A percentile compares a stretch with the other conserved stretches of the same genome.
phyloP scores from a whole-genome alignment of 2,329 filamentous ascomycete species.

The Exophiala mesophila region DNA sequence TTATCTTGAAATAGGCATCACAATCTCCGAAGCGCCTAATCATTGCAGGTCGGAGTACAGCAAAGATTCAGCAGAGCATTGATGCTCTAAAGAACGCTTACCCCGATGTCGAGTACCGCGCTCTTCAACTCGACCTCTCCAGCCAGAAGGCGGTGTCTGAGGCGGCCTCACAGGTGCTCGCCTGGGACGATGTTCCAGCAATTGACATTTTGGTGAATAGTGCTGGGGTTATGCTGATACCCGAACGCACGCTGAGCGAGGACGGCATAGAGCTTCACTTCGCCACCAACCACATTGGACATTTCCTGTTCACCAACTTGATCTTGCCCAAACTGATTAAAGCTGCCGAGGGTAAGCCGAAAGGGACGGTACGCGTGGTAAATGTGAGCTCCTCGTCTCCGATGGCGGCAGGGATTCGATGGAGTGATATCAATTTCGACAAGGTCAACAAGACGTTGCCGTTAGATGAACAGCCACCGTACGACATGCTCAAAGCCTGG shows the following conservation, averaged over 20 bases:
- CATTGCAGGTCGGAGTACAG: constrained; percentile 35
- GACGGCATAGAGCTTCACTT: constrained; percentile 39
- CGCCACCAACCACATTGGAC: constrained; percentile 35
- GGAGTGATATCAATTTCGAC: constrained; percentile 33
- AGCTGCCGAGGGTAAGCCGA: constrained; percentile 18
- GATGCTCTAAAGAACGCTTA: constrained; percentile 20
- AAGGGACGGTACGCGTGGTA: constrained; percentile 22
- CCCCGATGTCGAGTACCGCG: constrained; percentile 26
- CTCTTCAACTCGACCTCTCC: constrained; percentile 33
- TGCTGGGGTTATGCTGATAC: constrained; percentile 36
- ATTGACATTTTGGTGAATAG: constrained; percentile 43
- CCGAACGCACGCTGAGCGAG: constrained; percentile 20
- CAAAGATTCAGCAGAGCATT: constrained; percentile 32
- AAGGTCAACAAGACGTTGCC: constrained; percentile 19
- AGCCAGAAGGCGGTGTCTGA: constrained; percentile 30
- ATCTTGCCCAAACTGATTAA: constrained; percentile 33
- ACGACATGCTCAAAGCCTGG: constrained; percentile 1
- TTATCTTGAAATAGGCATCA: constrained; percentile 17
- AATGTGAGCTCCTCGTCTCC: constrained; percentile 29
- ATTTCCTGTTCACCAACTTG: constrained; percentile 36
- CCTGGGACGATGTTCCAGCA: constrained; percentile 18
- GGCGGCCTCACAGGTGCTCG: constrained; percentile 31
- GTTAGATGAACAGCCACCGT: constrained; percentile 13
- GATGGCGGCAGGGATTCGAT: constrained; percentile 29
- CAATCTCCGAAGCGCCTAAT: constrained; percentile 34